Evolutionary conservation across 78 protist species (phyloP), one percentile per base, ranked within the genome.

Genomic region (Anaeramoeba flamelloides): DNA sequence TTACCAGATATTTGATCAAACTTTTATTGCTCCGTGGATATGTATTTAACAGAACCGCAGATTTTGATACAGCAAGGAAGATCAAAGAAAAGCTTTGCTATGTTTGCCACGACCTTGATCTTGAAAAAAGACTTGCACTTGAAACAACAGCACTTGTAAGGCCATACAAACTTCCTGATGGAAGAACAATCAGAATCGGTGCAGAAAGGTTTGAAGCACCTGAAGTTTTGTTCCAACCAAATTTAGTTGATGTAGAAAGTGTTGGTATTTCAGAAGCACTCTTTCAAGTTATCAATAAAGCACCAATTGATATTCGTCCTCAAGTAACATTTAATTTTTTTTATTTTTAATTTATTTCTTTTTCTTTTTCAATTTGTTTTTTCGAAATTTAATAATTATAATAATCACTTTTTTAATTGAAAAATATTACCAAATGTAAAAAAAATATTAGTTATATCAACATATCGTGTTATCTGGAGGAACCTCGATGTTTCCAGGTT

Each of bases 91-190:
- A 90, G 81, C 86, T 91, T 79, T 96, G 99, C 86, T 98, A 98
- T 80, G 95, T 90, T 0, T 95, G n/a, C 2, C 87, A 89, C 39
- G 98, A 97, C 83, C 53, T 89, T 17, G 93, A 79, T 69, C 83
- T 85, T 39, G 99, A 96, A 82, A 82, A 83, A 76, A 75, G 41
- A 39, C 90, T 95, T 3, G 97, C 97, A 1, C 36, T 22, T 17
- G 99, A 97, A 80, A 98, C 99, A 32, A 98, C 99, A 3, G n/a
- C n/a, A n/a, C n/a, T n/a, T n/a, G n/a, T n/a, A n/a, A n/a, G n/a
- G n/a, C n/a, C n/a, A n/a, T n/a, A n/a, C n/a, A n/a, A n/a, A n/a
- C 86, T 93, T 0, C 97, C 99, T 80, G 99, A 95, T 82, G 99
- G 99, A 38, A 82, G 96, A 33, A 89, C 86, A 4, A 82, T 94